A percentile compares a stretch with the other conserved stretches of the same genome.
phyloP scores from a whole-genome alignment of 371 early-diverging fungal species.

The Rhizopus arrhizus region DNA sequence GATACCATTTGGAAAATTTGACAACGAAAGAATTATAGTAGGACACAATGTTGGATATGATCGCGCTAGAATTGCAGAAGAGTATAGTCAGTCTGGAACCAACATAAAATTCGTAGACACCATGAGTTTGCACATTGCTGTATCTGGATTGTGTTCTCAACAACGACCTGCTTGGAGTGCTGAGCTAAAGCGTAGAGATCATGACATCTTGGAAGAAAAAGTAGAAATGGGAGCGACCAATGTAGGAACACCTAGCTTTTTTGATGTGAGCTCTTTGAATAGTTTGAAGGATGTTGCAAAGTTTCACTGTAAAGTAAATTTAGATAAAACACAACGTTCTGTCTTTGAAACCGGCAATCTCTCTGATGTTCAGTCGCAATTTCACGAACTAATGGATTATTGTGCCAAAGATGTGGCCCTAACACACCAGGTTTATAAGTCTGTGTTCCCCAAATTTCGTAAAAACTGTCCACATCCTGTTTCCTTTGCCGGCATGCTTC shows the following conservation, averaged over 20 bases:
- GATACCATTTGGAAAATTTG: constrained; percentile 62
- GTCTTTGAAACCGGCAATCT: constrained; percentile 67
- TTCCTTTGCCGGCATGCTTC: constrained; percentile 89
- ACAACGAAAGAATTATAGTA: constrained; percentile 62
- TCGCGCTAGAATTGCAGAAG: constrained; percentile 86
- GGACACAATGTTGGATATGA: constrained; percentile 96
- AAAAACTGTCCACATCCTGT: constrained; percentile 91
- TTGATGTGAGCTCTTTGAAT: constrained; percentile 79
- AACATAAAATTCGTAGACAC: constrained; percentile 84
- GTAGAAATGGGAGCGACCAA: constrained; percentile 27
- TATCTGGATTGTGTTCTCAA: constrained; percentile 87
- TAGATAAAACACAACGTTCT: constrained; percentile 80
- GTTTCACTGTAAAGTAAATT: constrained; percentile 69
- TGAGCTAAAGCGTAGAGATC: constrained; percentile 55
- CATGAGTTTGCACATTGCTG: constrained; percentile 91
- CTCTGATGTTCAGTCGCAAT: constrained; percentile 56
- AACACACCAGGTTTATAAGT: constrained; percentile 75
- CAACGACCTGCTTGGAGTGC: constrained; percentile 84
- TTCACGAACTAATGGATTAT: constrained; percentile 75
- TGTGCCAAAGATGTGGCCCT: constrained; percentile 89
- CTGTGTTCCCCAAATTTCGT: constrained; percentile 72
- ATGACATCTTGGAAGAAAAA: constrained; percentile 22
- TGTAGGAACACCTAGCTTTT: constrained; percentile 40
- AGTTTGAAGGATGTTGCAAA: constrained; percentile 78
- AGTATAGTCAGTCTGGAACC: constrained; percentile 65